Evolutionary conservation across 345 rosid species (phyloP), one percentile per base, ranked within the genome.

Genomic region (Excoecaria agallocha): DNA sequence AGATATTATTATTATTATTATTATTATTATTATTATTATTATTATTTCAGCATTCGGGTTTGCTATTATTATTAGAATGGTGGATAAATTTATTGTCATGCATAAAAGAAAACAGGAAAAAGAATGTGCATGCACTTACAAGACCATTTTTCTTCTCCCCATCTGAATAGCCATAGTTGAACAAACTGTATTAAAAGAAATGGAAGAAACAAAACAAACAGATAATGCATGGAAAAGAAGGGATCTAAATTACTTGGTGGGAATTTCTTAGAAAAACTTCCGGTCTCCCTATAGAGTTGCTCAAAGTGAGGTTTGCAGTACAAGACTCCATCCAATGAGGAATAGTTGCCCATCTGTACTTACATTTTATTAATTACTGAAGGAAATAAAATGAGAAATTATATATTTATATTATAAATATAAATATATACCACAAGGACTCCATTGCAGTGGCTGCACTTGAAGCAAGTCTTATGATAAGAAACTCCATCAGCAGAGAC

Each of bases 291-390:
- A 76, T 85, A 87, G 66, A 89, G 91, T 81, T 91, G 97, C 86
- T 91, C 97, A 76, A 82, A 91, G 75, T 93, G 98, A 73, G 97
- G 89, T 85, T 86, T 91, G 86, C 98, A 93, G 67, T 90, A 91
- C 70, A 93, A 68, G 48, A 78, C 86, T 62, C 97, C 96, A 60
- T 90, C 97, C 83, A 87, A 80, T 17, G 97, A 85, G 71, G 85
- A 87, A 74, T 85, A 90, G 81, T 71, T 90, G 63, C 95, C 74
- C 82, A 91, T 87, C 97, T 93, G 84, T 6, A 43, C 49, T 48
- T 25, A 60, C 30, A 30, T 30, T 60, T 5, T 0, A 25, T 25
- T 2, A 56, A 43, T 20, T 12, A 24, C 17, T 6, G 12, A 22
- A 55, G 22, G 24, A 67, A 48, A 48, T 6, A 68, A 67, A 13